phyloP scores from a whole-genome alignment of 495 filamentous ascomycete species.

The Articulospora tetracladia region DNA sequence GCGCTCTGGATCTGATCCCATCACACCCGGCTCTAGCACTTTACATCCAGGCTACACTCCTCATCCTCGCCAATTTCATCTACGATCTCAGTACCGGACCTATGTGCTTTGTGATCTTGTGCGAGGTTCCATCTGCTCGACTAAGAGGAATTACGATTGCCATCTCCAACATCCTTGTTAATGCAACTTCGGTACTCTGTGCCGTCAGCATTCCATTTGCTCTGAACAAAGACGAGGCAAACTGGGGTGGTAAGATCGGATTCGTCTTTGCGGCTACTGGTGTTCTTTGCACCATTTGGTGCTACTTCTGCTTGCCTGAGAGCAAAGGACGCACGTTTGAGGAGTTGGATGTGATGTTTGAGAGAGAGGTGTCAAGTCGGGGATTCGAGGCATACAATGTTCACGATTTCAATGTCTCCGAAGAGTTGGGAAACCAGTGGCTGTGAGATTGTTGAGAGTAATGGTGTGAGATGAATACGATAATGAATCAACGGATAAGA shows the following conservation, averaged over 20 bases:
- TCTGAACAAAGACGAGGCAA: slow-evolving; percentile 66
- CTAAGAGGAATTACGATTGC: slow-evolving; percentile 55
- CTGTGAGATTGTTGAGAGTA: too few relatives aligned
- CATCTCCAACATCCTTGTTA: slow-evolving; percentile 63
- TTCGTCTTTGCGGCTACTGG: slow-evolving; percentile 64
- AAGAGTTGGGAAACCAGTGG: not conserved
- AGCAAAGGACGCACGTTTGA: slow-evolving; percentile 28
- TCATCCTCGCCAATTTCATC: slow-evolving; percentile 46
- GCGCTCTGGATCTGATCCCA: slow-evolving; percentile 24
- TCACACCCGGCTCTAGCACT: slow-evolving; percentile 27
- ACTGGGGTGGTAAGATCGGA: slow-evolving; percentile 67
- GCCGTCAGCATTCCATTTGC: slow-evolving; percentile 71
- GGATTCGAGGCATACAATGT: slow-evolving; percentile 31
- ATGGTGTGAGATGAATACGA: too few relatives aligned
- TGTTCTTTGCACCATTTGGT: slow-evolving; percentile 35
- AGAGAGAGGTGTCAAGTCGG: slow-evolving; percentile 31
- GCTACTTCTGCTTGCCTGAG: slow-evolving; percentile 62
- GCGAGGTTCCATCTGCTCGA: slow-evolving; percentile 51
- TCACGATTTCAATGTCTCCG: not conserved
- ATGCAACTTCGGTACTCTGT: slow-evolving; percentile 60
- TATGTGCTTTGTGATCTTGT: slow-evolving; percentile 55
- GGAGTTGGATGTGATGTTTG: slow-evolving; percentile 48
- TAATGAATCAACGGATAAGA: too few relatives aligned
- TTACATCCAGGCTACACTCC: slow-evolving; percentile 46
- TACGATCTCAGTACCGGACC: slow-evolving; percentile 57